Base-by-base conservation (phyloP, 305 asterid species). In the Coffea humblotiana region DNA sequence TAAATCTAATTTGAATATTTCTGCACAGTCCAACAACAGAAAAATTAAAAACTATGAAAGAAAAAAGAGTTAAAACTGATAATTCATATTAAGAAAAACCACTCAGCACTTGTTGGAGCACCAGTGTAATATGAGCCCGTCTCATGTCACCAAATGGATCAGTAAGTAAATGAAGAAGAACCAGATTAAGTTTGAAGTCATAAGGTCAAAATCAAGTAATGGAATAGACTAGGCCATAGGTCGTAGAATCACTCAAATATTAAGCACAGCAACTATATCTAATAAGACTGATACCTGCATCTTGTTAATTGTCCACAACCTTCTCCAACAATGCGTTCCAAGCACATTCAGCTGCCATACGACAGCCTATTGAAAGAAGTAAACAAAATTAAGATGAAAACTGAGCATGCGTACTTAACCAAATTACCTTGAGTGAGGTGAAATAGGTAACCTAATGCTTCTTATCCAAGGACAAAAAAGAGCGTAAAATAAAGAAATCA, bases 271-370 rank as follows among this genome's bases (percentile, higher is more conserved):
- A 79, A 23, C 19, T 19, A 73, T n/a, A 16, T 29, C 25, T 1
- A 15, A 13, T 40, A 29, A 64, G 19, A 49, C 6, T 54, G 14
- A 76, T 79, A 92, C 98, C 97, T 89, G 92, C 90, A 84, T 94
- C 94, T 74, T 81, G 85, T 80, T 92, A 92, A 71, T 94, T 92
- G 81, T 94, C 98, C 25, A 90, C 89, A 12, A 87, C 97, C 87
- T 84, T 94, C 87, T 89, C 94, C 85, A 92, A 86, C 87, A 94
- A 83, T 32, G 97, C 96, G 78, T 83, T 83, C 78, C 93, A 88
- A 12, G 98, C 96, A 84, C 95, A 90, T 82, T 94, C 98, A 71
- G 94, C 89, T 51, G 97, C 98, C 97, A 94, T 88, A 23, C 97
- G 98, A 73, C 85, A 94, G 71, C 98, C 98, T 94, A 85, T 74